These are phyloP conservation scores for Eleusine indica DNA, from an alignment of 176 grass and related monocot species.

Conservation along the genomic window DNA sequence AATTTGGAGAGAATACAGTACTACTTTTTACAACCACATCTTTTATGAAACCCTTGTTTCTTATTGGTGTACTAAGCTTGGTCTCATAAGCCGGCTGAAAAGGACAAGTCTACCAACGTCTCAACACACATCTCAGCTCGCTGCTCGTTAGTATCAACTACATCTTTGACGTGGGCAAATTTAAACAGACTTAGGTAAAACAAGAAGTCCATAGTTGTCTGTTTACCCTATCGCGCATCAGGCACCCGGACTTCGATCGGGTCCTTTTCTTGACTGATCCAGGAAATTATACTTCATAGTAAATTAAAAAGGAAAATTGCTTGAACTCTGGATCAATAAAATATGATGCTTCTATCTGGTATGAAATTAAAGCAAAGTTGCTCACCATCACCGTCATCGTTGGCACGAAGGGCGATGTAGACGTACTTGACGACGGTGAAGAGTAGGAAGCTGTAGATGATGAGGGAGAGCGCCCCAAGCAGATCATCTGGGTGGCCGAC, in stretches of 20 bases:
- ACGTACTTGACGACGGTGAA: constrained; percentile 58
- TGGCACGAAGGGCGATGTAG: constrained; percentile 55
- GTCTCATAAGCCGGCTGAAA: not conserved
- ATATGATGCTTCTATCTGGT: not conserved
- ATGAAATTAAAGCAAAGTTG: not conserved
- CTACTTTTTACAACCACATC: not conserved
- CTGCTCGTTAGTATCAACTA: no score
- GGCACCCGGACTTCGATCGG: no score
- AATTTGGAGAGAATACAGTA: no score
- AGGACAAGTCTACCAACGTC: not conserved
- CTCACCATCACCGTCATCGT: constrained; percentile 59
- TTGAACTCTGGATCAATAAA: no score
- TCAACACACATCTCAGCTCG: not conserved
- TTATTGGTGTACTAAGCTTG: not conserved
- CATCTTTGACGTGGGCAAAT: not conserved
- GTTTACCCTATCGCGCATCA: no score
- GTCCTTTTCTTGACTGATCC: no score
- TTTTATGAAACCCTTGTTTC: not conserved
- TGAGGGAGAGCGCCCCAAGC: constrained; percentile 56
- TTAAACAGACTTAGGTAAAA: no score
- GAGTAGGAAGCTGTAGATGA: constrained; percentile 51
- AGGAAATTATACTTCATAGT: no score
- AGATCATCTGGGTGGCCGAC: constrained; percentile 51
- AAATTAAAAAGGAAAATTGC: no score
- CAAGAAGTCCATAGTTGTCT: no score